These are phyloP conservation scores for Pseudocercospora cruenta DNA, from an alignment of 2,329 filamentous ascomycete species.

Conservation along the genomic window DNA sequence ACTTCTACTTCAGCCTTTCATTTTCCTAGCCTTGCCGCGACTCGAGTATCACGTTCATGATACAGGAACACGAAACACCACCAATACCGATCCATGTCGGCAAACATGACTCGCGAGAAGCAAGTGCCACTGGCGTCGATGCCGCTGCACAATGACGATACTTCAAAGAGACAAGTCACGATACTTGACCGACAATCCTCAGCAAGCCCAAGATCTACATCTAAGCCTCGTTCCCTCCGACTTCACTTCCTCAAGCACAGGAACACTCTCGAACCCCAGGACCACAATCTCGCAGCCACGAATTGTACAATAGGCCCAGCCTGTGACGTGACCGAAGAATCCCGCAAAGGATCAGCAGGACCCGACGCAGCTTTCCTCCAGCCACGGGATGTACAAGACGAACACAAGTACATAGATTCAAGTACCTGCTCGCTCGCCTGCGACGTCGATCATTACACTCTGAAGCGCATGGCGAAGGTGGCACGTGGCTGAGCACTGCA, in stretches of 20 bases:
- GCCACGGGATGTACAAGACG: background rate
- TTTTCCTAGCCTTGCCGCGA: background rate
- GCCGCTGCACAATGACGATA: slow-evolving; percentile 5
- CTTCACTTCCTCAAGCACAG: background rate
- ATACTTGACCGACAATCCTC: background rate
- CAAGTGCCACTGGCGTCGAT: background rate
- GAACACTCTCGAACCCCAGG: background rate
- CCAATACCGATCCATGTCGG: slow-evolving; percentile 1
- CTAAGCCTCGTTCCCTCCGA: background rate
- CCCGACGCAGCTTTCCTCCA: background rate
- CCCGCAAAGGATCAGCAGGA: slow-evolving; percentile 9
- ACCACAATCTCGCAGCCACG: background rate
- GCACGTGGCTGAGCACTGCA: slow-evolving; percentile 3
- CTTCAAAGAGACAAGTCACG: background rate
- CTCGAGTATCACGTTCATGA: background rate
- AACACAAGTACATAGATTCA: background rate
- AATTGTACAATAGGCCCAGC: background rate
- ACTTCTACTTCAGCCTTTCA: slow-evolving; percentile 1
- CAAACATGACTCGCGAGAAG: background rate
- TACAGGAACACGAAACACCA: slow-evolving; percentile 5
- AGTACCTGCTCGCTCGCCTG: background rate
- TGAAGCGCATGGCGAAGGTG: background rate
- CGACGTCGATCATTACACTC: background rate
- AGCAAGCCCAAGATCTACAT: slow-evolving; percentile 3
- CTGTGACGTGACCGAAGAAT: slow-evolving; percentile 5